These are phyloP conservation scores for Berkeleyomyces rouxiae DNA, from an alignment of 2,329 filamentous ascomycete genomes.

Conservation along the genomic window DNA sequence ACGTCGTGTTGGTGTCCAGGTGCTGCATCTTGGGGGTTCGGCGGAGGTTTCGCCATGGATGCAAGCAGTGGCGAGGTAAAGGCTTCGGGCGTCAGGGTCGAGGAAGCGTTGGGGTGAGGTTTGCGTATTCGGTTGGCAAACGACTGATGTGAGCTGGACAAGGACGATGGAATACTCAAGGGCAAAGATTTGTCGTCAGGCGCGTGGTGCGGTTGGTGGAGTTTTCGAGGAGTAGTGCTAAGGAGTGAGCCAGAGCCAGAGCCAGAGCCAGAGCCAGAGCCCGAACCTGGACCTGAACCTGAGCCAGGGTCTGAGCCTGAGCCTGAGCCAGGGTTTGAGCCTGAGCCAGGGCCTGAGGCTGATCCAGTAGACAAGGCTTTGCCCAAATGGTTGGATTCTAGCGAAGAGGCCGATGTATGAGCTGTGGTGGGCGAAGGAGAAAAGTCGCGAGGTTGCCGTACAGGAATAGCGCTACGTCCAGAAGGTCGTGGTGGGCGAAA, in stretches of 20 bases:
- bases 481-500: constrained; percentile 4
- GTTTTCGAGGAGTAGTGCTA: neutral
- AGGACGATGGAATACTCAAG: neutral
- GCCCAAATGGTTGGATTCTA: constrained; percentile 5
- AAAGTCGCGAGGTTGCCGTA: constrained; percentile 11
- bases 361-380: constrained; percentile 1
- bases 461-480: constrained; percentile 11
- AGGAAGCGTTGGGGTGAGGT: constrained; percentile 23
- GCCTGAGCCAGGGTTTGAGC: neutral
- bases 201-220: neutral
- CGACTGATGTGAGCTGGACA: constrained; percentile 21
- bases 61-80: neutral
- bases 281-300: neutral
- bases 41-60: neutral
- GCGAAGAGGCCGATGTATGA: constrained; percentile 8
- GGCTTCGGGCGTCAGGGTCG: neutral
- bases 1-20: neutral
- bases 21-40: neutral
- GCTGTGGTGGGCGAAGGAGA: constrained; percentile 8
- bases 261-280: neutral
- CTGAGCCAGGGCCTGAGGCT: neutral
- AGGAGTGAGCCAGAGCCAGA: neutral
- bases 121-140: constrained; percentile 43
- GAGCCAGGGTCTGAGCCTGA: neutral
- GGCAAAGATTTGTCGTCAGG: constrained; percentile 2